phyloP scores from a whole-genome alignment of 345 rosid genomes.

The Corchorus olitorius region DNA sequence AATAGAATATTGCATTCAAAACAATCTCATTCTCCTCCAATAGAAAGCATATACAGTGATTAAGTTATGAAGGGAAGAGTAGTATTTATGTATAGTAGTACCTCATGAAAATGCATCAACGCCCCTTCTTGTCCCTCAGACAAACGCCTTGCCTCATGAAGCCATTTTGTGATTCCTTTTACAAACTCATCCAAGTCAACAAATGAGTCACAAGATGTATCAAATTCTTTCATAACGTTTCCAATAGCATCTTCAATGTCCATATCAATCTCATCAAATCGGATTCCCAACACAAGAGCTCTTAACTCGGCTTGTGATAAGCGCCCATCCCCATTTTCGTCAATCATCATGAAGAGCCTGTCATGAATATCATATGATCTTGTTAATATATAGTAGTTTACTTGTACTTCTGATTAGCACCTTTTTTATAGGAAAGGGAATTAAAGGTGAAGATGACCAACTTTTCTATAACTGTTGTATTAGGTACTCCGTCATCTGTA shows the following conservation, averaged over 20 bases:
- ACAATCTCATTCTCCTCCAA: too few relatives aligned
- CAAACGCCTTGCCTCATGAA: constrained; percentile 33
- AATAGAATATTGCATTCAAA: too few relatives aligned
- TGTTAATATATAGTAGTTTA: too few relatives aligned
- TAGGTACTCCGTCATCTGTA: constrained; percentile 38
- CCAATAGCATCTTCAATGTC: constrained; percentile 41
- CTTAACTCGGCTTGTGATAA: constrained; percentile 45
- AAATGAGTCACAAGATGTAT: constrained; percentile 28
- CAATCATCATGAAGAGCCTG: constrained; percentile 47
- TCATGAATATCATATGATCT: too few relatives aligned
- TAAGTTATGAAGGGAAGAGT: too few relatives aligned
- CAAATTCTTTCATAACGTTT: constrained; percentile 43
- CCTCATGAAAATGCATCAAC: constrained; percentile 16
- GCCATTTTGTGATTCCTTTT: constrained; percentile 42
- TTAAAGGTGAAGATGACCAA: constrained; percentile 19
- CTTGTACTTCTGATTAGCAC: too few relatives aligned
- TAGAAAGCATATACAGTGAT: too few relatives aligned
- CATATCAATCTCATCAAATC: constrained; percentile 42
- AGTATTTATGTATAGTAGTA: background rate
- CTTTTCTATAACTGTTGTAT: constrained; percentile 34
- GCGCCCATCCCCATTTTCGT: constrained; percentile 32
- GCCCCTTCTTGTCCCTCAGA: background rate
- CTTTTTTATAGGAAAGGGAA: background rate
- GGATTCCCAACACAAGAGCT: constrained; percentile 50
- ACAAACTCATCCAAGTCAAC: constrained; percentile 37